Base-by-base conservation (phyloP, 2,329 filamentous ascomycete species). In the Trichoderma breve region DNA sequence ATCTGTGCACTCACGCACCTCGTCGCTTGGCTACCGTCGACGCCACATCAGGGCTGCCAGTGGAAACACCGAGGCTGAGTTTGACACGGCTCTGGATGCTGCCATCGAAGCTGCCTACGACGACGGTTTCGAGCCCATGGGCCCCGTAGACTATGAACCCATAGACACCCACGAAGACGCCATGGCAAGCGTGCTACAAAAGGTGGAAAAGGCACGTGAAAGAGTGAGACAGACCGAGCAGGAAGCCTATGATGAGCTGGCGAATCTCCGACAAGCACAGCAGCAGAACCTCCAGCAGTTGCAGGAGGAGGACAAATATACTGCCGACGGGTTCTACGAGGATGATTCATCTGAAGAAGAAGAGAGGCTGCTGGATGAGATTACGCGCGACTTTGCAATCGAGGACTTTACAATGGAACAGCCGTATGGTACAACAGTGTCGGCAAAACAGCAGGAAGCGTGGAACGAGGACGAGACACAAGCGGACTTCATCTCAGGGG, bases 21-120 rank as follows among this genome's bases (percentile, higher is more conserved):
- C 93, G 1, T 93, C 92, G 1, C 82, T 91, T 72, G 87, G 90
- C 57, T 82, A 92, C 62, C 87, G 89, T 73, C 87, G 92, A 74
- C 93, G 91, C 77, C 91, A 92, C 74, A 88, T 93, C 68, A 89
- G 92, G 63, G 86, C 86, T 43, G 79, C 86, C 3, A 95, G 92
- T 74, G 90, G 90, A 58, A 90, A 88, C 34, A 96, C 93, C 0
- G 93, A 97, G 79, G 92, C 93, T 7, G 95, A 97, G 78, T 97
- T 98, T 75, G 95, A 98, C 81, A 94, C 94, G 9, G 96, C 96
- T 4, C 86, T 98, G 57, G 95, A 98, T 82, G 95, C 95, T 28
- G 96, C 96, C 15, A 95, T 98, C 9, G 96, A 98, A 81, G 95
- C 95, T 65, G 96, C 95, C 6, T 99, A 98, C 80, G 92, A 97